Evolutionary conservation across 495 filamentous ascomycete genomes (phyloP).

Genomic region (Bacidia rubella): DNA sequence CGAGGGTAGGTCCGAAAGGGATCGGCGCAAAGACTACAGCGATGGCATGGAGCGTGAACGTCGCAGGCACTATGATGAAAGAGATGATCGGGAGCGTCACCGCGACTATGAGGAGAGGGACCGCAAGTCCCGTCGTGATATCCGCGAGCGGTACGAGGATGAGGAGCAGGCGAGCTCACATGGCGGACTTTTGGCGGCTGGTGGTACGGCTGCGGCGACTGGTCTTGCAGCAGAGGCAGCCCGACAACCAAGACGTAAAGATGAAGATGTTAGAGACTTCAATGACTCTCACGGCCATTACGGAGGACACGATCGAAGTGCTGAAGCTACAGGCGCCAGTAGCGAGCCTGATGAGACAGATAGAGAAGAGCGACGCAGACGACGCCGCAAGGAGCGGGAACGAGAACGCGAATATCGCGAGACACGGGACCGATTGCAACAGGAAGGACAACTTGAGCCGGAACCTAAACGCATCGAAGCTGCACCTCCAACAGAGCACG

Average conservation of each 20-base stretch:
- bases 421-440: conserved; percentile 7
- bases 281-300: conserved; percentile 8
- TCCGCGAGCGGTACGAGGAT: background rate
- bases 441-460: conserved; percentile 10
- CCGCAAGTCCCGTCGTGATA: conserved; percentile 2
- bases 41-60: conserved; percentile 2
- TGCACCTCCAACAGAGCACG: conserved; percentile 6
- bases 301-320: background rate
- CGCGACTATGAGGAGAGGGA: conserved; percentile 5
- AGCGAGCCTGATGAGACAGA: conserved; percentile 2
- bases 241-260: conserved; percentile 11
- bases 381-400: conserved; percentile 11
- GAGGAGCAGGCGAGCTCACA: conserved; percentile 4
- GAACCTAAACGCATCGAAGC: conserved; percentile 3
- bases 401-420: conserved; percentile 9
- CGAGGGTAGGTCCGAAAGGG: background rate
- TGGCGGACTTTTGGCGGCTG: conserved; percentile 11
- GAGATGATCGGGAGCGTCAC: conserved; percentile 18
- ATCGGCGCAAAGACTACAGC: background rate
- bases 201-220: conserved; percentile 11
- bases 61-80: conserved; percentile 17
- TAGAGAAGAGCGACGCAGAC: conserved; percentile 8
- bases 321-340: background rate
- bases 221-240: conserved; percentile 17
- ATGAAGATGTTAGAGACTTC: conserved; percentile 1